phyloP scores from a whole-genome alignment of 2,329 filamentous ascomycete genomes.

The Fusarium pininemorale region DNA sequence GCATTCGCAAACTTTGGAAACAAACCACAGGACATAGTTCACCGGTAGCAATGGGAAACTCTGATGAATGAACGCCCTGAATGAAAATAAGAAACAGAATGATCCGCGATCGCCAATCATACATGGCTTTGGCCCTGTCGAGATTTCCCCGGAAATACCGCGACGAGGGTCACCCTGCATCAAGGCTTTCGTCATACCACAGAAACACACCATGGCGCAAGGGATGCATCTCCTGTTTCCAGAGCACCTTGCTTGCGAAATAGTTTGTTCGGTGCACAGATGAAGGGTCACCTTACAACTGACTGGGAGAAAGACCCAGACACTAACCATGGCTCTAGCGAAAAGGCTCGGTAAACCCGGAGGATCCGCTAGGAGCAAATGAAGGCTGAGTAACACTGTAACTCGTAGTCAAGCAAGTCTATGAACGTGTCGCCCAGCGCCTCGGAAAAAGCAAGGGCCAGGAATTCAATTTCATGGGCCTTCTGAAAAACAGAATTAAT shows the following conservation, averaged over 20 bases:
- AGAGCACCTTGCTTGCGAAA: constrained; percentile 18
- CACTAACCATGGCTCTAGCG: background rate
- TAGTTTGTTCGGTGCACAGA: background rate
- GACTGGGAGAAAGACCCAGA: background rate
- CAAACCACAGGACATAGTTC: background rate
- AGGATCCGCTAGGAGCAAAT: background rate
- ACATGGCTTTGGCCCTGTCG: background rate
- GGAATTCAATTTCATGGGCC: background rate
- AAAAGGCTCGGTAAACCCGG: constrained; percentile 29
- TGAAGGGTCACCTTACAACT: background rate
- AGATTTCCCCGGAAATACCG: constrained; percentile 38
- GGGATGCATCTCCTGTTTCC: constrained; percentile 21
- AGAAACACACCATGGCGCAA: background rate
- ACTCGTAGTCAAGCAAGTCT: background rate
- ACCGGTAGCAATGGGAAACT: background rate
- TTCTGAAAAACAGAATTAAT: background rate
- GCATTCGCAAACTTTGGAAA: background rate
- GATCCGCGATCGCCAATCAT: constrained; percentile 28
- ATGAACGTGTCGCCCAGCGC: background rate
- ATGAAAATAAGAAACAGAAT: constrained; percentile 5
- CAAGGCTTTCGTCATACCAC: background rate
- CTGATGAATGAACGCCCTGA: background rate
- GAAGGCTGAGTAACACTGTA: constrained; percentile 13
- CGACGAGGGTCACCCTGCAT: constrained; percentile 35
- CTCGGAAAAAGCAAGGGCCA: constrained; percentile 34